These are phyloP conservation scores for Smittium mucronatum DNA, from an alignment of 371 early-diverging fungal species.

Conservation along the genomic window DNA sequence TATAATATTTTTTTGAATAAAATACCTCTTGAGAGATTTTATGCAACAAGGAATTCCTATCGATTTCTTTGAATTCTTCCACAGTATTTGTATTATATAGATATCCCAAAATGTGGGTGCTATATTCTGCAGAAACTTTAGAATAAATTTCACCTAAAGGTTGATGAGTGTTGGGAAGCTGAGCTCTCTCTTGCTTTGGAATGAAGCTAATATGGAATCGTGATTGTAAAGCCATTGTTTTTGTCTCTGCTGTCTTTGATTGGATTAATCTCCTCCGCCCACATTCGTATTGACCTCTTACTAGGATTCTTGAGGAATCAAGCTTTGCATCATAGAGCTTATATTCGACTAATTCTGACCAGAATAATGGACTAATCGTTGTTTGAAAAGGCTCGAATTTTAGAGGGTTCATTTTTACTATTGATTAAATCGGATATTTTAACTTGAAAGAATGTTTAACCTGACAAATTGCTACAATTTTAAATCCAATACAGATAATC, in stretches of 20 bases:
- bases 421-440: too few relatives aligned
- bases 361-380: constrained; percentile 78
- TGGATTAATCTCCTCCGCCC: constrained; percentile 27
- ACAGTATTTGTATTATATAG: constrained; percentile 76
- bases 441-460: too few relatives aligned
- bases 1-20: too few relatives aligned
- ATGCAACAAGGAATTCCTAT: constrained; percentile 58
- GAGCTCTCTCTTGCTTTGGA: background rate
- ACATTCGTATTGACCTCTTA: constrained; percentile 49
- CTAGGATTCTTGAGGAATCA: constrained; percentile 41
- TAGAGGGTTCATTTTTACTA: constrained; percentile 33
- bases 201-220: background rate
- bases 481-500: too few relatives aligned
- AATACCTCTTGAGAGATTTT: constrained; percentile 44
- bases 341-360: constrained; percentile 64
- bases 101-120: constrained; percentile 29
- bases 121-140: background rate
- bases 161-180: background rate
- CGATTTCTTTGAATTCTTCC: constrained; percentile 68
- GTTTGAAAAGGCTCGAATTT: constrained; percentile 74
- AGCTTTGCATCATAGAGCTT: constrained; percentile 71
- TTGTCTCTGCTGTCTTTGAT: background rate
- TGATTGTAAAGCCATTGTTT: background rate
- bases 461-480: too few relatives aligned
- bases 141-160: background rate